Percentiles rank a stretch among this genome's conserved stretches.
Conservation (phyloP, 2,329 filamentous ascomycete genomes). For the Neopestalotiopsis clavispora region DNA sequence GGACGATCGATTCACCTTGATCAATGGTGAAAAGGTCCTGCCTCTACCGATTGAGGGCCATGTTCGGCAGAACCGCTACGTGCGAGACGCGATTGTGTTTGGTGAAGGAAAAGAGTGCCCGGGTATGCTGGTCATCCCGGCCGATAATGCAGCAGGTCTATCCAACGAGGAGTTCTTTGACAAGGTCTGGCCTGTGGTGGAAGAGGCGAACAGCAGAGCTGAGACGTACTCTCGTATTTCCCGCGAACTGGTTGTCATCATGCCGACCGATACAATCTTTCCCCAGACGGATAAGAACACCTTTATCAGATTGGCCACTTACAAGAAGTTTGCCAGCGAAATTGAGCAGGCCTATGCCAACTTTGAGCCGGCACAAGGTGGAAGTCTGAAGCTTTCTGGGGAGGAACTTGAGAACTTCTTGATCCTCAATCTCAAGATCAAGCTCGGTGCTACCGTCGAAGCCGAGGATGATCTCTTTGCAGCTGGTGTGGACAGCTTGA, state of each 20-base stretch:
- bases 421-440: background rate
- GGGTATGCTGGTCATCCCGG: constrained; percentile 18
- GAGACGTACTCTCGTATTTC: constrained; percentile 59
- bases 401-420: background rate
- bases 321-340: background rate
- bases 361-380: background rate
- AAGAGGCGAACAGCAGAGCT: constrained; percentile 52
- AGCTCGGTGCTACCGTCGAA: background rate
- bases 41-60: constrained; percentile 55
- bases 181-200: constrained; percentile 52
- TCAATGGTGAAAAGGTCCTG: constrained; percentile 54
- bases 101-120: background rate
- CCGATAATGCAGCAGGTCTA: constrained; percentile 46
- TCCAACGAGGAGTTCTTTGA: constrained; percentile 51
- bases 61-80: constrained; percentile 55
- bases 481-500: background rate
- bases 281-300: background rate
- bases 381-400: background rate
- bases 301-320: background rate
- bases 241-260: constrained; percentile 46
- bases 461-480: background rate
- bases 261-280: background rate
- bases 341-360: background rate
- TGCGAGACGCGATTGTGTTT: constrained; percentile 50
- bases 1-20: constrained; percentile 50